Evolutionary conservation across 2,329 filamentous ascomycete species (phyloP).

Genomic region (Zymoseptoria brevis): DNA sequence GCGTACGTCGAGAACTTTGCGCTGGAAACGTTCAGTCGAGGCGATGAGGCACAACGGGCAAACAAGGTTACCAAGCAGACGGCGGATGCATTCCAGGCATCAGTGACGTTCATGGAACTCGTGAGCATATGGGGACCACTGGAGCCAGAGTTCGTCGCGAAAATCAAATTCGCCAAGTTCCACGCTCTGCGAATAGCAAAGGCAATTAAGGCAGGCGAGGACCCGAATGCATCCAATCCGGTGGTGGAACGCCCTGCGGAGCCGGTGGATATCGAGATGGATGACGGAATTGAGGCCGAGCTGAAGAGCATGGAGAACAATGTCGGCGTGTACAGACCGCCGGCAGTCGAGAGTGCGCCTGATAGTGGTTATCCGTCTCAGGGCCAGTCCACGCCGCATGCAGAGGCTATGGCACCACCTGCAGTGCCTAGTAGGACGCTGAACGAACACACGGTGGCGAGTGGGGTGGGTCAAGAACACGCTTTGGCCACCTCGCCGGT

Average conservation of each 20-base stretch:
- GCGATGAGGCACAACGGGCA: conserved; percentile 70
- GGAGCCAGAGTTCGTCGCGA: conserved; percentile 68
- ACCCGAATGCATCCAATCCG: conserved; percentile 88
- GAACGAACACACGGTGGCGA: conserved; percentile 6
- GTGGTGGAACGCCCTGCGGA: conserved; percentile 43
- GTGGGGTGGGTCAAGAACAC: no score
- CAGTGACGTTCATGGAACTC: conserved; percentile 84
- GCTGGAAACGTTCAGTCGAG: conserved; percentile 75
- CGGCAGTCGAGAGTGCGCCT: conserved; percentile 53
- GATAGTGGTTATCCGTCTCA: conserved; percentile 46
- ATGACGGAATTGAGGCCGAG: conserved; percentile 24
- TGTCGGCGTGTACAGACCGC: conserved; percentile 31
- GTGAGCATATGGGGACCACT: conserved; percentile 72
- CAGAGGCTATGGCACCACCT: conserved; percentile 33
- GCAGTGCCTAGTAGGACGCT: conserved; percentile 29
- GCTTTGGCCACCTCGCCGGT: conserved; percentile 45
- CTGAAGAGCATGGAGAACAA: conserved; percentile 21
- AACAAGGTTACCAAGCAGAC: conserved; percentile 65
- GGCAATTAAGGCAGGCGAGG: conserved; percentile 80
- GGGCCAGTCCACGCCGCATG: conserved; percentile 19
- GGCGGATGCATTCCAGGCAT: conserved; percentile 86
- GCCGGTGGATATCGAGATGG: conserved; percentile 6
- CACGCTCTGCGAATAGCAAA: conserved; percentile 86
- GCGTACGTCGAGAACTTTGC: conserved; percentile 94
- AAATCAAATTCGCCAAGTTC: conserved; percentile 95